Conservation (phyloP, 768 basidiomycete genomes). For the Kwoniella pini region DNA sequence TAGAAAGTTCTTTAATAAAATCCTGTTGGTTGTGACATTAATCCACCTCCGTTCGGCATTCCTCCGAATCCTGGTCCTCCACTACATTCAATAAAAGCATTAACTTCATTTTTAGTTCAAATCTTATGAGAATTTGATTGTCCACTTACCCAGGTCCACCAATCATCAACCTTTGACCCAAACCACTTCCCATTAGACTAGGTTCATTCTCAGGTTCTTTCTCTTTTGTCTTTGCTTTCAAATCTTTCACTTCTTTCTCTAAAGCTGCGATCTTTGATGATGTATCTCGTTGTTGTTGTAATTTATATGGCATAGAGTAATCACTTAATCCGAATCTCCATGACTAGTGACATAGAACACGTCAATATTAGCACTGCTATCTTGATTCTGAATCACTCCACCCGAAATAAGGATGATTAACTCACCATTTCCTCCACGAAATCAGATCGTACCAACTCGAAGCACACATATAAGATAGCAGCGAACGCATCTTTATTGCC, state of each 20-base stretch:
- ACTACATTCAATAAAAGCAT: too few species aligned
- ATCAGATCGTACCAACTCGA: slow-evolving; percentile 91
- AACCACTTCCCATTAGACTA: slow-evolving; percentile 82
- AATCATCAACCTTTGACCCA: slow-evolving; percentile 52
- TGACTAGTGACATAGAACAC: too few species aligned
- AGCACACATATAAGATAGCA: slow-evolving; percentile 84
- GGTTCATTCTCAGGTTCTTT: slow-evolving; percentile 74
- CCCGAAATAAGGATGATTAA: not conserved
- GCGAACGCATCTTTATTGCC: slow-evolving; percentile 99
- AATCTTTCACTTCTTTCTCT: slow-evolving; percentile 87
- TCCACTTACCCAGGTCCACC: slow-evolving; percentile 51
- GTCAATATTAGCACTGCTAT: too few species aligned
- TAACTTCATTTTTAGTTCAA: too few species aligned
- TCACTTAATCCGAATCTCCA: slow-evolving; percentile 97
- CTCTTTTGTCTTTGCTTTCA: slow-evolving; percentile 77
- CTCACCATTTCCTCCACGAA: slow-evolving; percentile 77
- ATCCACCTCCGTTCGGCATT: slow-evolving; percentile 38
- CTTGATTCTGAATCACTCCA: too few species aligned
- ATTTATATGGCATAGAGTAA: slow-evolving; percentile 95
- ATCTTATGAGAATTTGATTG: too few species aligned
- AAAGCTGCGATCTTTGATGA: slow-evolving; percentile 67
- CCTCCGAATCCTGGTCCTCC: slow-evolving; percentile 32
- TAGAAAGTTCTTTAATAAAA: slow-evolving; percentile 30
- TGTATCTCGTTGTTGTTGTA: slow-evolving; percentile 73
- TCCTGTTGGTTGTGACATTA: slow-evolving; percentile 45